Evolutionary conservation across 306 rosid genomes (phyloP), one percentile per base, ranked within the genome.

Genomic region (Alnus glutinosa): DNA sequence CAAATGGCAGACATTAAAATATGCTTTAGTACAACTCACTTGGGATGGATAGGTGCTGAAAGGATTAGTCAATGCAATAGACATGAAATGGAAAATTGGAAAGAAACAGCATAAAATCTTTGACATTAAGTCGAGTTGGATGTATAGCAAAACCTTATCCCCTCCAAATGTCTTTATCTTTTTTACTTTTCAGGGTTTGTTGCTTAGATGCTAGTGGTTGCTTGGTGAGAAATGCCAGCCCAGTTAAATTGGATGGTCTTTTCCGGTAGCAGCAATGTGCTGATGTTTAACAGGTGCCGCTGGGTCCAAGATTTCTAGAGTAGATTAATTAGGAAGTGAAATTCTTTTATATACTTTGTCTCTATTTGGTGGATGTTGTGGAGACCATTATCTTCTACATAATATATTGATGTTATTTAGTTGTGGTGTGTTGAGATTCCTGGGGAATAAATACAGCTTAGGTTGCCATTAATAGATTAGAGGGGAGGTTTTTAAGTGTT

Each of bases 11-110:
- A 39, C 30, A 39, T 6, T n/a, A 42, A 39, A 62, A n/a, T 39
- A 68, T 39, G 51, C 72, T 68, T 42, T 42, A 3, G 15, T 42
- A 8, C 32, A 48, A 39, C 51, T 68, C 72, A 18, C 28, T 1
- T 68, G 30, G 72, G 51, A 18, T n/a, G 72, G 71, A 18, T 68
- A 42, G 72, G 34, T 18, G 51, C 34, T 42, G 72, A 68, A 68
- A 68, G 34, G 28, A 62, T 37, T 36, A 66, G 71, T 13, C 13
- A 66, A 66, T 66, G 28, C 49, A n/a, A 42, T n/a, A 42, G 72
- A 44, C 28, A 23, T 28, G 46, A 37, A 68, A 16, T 18, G 7
- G 48, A n/a, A 42, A 39, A 15, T 42, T 67, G 72, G 72, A 67
- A 67, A 18, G 30, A 18, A n/a, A 42, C 72, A 18, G 8, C 34